These are phyloP conservation scores for Kodamaea plutei DNA, from an alignment of 1,139 yeast species.

Conservation along the genomic window DNA sequence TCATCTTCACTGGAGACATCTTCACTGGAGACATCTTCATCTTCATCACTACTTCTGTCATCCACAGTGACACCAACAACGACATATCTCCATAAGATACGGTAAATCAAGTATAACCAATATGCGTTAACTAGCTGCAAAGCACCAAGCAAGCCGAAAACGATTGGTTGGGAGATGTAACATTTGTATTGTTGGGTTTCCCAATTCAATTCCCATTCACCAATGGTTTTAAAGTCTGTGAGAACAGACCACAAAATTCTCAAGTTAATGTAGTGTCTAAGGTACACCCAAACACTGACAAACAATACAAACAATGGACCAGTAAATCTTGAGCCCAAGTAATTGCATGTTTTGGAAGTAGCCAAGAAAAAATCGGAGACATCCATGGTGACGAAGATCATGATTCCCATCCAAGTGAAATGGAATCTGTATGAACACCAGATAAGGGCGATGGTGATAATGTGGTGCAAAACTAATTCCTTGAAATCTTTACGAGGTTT, in stretches of 20 bases:
- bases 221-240: constrained; percentile 83
- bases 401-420: constrained; percentile 93
- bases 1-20: no score
- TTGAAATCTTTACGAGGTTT: constrained; percentile 92
- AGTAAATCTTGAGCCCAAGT: constrained; percentile 63
- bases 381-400: constrained; percentile 93
- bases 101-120: constrained; percentile 80
- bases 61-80: constrained; percentile 63
- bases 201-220: constrained; percentile 78
- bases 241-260: constrained; percentile 81
- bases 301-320: constrained; percentile 69
- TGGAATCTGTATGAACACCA: constrained; percentile 92
- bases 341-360: constrained; percentile 76
- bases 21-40: no score
- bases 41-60: constrained; percentile 88
- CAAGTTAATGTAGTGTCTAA: constrained; percentile 82
- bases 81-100: constrained; percentile 67
- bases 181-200: constrained; percentile 95
- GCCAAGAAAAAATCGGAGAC: constrained; percentile 88
- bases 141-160: constrained; percentile 70
- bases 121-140: constrained; percentile 81
- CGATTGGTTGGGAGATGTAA: constrained; percentile 89
- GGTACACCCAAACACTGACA: constrained; percentile 72
- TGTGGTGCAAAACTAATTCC: constrained; percentile 89
- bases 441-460: constrained; percentile 84